Evolutionary conservation across 164 flowering plant species (phyloP).

Genomic region (Umbellularia californica): DNA sequence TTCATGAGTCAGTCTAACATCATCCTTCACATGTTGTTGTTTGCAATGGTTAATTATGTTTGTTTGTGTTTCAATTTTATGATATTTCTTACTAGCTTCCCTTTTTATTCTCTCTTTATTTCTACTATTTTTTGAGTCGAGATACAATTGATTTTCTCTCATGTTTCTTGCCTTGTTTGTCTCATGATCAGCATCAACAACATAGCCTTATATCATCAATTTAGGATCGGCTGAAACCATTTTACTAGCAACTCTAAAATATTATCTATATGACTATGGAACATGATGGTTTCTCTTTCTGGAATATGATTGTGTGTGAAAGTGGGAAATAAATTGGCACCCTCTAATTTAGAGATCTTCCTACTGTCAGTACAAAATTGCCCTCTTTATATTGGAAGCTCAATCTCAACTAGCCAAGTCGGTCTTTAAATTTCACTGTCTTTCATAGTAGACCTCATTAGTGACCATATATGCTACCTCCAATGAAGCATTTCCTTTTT

Average conservation of each 20-base stretch:
- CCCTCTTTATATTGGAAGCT: too few species aligned
- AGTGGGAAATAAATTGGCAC: too few species aligned
- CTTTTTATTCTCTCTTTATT: not conserved
- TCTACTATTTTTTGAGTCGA: not conserved
- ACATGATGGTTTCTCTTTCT: too few species aligned
- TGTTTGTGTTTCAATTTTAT: not conserved
- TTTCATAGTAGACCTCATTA: not conserved
- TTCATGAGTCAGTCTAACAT: constrained; percentile 13
- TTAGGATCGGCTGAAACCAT: too few species aligned
- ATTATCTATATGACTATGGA: too few species aligned
- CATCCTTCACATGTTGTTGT: not conserved
- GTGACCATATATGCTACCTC: not conserved
- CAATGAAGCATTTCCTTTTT: not conserved
- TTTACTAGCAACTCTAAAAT: too few species aligned
- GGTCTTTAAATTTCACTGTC: too few species aligned
- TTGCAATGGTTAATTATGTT: constrained; percentile 4
- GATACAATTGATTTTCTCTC: not conserved
- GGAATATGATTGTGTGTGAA: too few species aligned
- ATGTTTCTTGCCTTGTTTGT: not conserved
- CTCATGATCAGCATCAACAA: too few species aligned
- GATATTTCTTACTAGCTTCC: not conserved
- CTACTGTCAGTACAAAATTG: too few species aligned
- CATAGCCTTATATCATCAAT: too few species aligned
- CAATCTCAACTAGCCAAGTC: not conserved
- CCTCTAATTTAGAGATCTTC: too few species aligned